Base-by-base conservation (phyloP, 1,284 basidiomycete genomes). In the Papiliotrema flavescens region DNA sequence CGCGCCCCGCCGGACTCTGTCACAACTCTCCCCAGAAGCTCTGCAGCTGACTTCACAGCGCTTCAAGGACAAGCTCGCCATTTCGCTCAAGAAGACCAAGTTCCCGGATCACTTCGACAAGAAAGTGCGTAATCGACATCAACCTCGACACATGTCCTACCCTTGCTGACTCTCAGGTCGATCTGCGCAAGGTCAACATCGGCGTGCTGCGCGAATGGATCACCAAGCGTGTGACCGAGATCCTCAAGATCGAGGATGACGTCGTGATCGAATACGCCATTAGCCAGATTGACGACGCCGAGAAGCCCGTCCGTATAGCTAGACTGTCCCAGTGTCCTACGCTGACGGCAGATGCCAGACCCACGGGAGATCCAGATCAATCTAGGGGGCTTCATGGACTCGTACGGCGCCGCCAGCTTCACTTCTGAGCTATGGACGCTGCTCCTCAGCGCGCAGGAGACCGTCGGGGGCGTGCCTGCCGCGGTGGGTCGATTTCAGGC, bases 251-350 rank as follows among this genome's bases (percentile, higher is more conserved):
- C 49, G 95, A 98, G 70, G 95, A 98, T 74, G 95, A 98, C 69
- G 88, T 98, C 37, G 88, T 98, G 28, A 86, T 96, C 24, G 95
- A 98, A 74, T 98, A 96, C 71, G 90, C 91, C 17, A 89, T 90
- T 83, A 90, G 90, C 20, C 81, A 97, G 43, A 78, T 98, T 7
- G 95, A 98, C 73, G 90, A 95, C 65, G 80, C 85, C 47, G 82
- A 83, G 23, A 82, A 87, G 61, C 86, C 89, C n/a, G 91, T 94
- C 61, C 64, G 85, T 76, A 2, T 32, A 9, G 11, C 20, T 26
- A 19, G 28, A 28, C 19, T 24, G 28, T 46, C 14, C 5, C n/a
- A n/a, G n/a, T 14, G 17, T 24, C 22, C n/a, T 36, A 50, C 49
- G 50, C 35, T 47, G 42, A 57, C 56, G 19, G 2, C 64, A 93